phyloP scores from a whole-genome alignment of 805 yeast genomes.

The Saturnispora zaruensis region DNA sequence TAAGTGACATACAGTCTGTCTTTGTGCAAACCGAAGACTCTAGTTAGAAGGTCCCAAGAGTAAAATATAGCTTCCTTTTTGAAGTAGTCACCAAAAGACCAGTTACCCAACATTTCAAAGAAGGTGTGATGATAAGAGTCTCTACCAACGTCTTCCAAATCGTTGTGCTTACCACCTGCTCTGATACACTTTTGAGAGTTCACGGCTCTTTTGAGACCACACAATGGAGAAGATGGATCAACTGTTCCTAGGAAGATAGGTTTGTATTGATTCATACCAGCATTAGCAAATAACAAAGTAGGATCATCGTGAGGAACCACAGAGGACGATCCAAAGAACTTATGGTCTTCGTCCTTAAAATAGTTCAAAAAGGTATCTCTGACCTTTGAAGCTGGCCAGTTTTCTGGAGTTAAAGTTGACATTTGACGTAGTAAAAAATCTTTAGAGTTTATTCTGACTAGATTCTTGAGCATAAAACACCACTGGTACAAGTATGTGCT shows the following conservation, averaged over 20 bases:
- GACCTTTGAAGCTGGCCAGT: constrained; percentile 44
- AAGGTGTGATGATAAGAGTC: constrained; percentile 98
- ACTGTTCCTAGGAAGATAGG: constrained; percentile 96
- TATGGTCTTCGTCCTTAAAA: constrained; percentile 63
- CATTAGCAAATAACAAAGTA: constrained; percentile 90
- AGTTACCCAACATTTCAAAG: constrained; percentile 98
- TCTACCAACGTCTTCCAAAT: constrained; percentile 95
- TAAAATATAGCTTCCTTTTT: constrained; percentile 83
- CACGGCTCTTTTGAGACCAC: constrained; percentile 75
- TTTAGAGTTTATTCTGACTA: background rate
- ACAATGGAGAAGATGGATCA: constrained; percentile 86
- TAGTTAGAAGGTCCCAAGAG: constrained; percentile 88
- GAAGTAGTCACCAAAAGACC: constrained; percentile 99
- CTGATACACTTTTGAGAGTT: constrained; percentile 98
- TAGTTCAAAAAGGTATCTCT: constrained; percentile 81
- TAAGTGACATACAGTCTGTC: constrained; percentile 90
- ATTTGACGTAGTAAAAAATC: constrained; percentile 2
- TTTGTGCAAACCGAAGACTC: constrained; percentile 68
- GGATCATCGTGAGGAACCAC: constrained; percentile 98
- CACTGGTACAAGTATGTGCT: background rate
- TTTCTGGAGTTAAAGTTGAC: constrained; percentile 15
- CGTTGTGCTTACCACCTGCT: constrained; percentile 99
- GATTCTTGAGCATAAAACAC: background rate
- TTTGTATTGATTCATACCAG: constrained; percentile 99
- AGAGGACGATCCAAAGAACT: constrained; percentile 83